Evolutionary conservation across 345 rosid genomes (phyloP).

Genomic region (Limnanthes douglasii): DNA sequence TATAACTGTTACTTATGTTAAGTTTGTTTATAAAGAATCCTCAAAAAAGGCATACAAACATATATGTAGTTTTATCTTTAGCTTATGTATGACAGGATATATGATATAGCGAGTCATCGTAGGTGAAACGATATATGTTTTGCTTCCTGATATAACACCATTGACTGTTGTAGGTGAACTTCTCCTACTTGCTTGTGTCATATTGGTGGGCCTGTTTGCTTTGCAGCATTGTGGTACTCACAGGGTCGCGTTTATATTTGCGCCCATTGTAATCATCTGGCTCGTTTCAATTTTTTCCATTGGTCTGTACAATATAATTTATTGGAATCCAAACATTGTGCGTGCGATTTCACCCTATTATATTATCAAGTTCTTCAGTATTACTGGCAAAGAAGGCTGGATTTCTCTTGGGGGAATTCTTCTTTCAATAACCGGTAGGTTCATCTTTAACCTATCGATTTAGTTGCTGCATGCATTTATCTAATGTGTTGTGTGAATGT

Average conservation of each 20-base stretch:
- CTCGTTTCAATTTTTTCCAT: constrained; percentile 50
- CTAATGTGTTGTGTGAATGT: neutral
- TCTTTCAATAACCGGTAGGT: constrained; percentile 75
- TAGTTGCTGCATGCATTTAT: neutral
- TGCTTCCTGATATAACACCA: constrained; percentile 6
- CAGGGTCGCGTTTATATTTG: constrained; percentile 80
- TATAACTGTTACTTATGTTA: constrained; percentile 3
- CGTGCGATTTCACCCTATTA: constrained; percentile 66
- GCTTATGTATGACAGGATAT: constrained; percentile 2
- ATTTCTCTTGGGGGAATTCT: constrained; percentile 91
- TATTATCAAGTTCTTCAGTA: constrained; percentile 50
- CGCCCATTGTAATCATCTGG: constrained; percentile 81
- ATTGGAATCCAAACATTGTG: constrained; percentile 69
- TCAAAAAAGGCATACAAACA: too few relatives aligned
- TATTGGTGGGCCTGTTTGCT: constrained; percentile 89
- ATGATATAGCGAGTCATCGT: too few relatives aligned
- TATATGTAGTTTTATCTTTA: neutral
- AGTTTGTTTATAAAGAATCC: constrained; percentile 4
- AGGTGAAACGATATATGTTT: constrained; percentile 1
- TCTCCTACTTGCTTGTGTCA: constrained; percentile 57
- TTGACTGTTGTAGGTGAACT: constrained; percentile 32
- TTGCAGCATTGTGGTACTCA: constrained; percentile 88
- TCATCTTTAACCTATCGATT: constrained; percentile 5
- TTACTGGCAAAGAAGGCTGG: constrained; percentile 82
- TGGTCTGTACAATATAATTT: constrained; percentile 60